Evolutionary conservation across 768 basidiomycete species (phyloP), one percentile per base, ranked within the genome.

Genomic region (Lanmaoa rubissima): DNA sequence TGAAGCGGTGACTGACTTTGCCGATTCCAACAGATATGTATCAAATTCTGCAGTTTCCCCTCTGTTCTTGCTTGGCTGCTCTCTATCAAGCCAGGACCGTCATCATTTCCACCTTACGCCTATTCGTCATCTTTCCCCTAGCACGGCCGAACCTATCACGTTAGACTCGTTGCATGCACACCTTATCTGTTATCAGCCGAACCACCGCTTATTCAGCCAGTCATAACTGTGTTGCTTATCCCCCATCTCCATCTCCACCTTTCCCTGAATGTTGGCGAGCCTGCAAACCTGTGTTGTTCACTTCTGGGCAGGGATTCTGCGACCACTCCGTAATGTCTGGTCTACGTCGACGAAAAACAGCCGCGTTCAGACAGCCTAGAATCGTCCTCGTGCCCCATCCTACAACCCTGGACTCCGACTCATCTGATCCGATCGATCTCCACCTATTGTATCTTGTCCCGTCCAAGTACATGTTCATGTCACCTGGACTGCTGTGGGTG

Each of bases 391-490:
- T 52, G 31, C 41, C n/a, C 21, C 21, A 45, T 46, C 35, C 16
- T 35, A 46, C 31, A 26, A 48, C 51, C 42, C 24, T 58, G 11
- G 17, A 32, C 57, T 49, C 54, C 42, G 47, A 43, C 28, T 24
- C 21, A 61, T 57, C 56, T 53, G 62, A 61, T 64, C 51, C 47
- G 60, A 69, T 67, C 44, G 60, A 67, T 60, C 58, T 57, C 54
- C 24, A 40, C 19, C 32, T 9, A 32, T 48, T 34, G 44, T 57
- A 61, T 61, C 62, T 61, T 31, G 38, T 51, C 51, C 24, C 46
- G 45, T 61, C 19, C 54, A 8, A 28, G 38, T 32, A 46, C 45
- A 42, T 45, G 48, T 53, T 19, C 54, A 61, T 49, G 57, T 65
- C 60, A 67, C 31, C 42, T 28, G 51, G 17, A 24, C 52, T 28